Evolutionary conservation across 768 basidiomycete genomes (phyloP).

Genomic region (Phylloporus arenicola): DNA sequence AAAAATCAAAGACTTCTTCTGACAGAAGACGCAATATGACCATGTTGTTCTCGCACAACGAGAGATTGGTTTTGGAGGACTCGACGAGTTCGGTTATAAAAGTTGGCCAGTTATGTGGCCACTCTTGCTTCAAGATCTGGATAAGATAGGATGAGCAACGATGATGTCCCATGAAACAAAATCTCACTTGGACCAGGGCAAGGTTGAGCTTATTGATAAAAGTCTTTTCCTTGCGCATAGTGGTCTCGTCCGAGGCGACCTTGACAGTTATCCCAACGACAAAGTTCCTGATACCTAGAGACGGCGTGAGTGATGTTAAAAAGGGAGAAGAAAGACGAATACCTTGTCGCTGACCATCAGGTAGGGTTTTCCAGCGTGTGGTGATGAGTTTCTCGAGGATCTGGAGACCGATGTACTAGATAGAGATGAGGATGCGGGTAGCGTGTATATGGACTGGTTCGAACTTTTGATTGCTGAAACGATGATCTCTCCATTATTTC

Average conservation of each 20-base stretch:
- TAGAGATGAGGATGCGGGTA: slow-evolving; percentile 12
- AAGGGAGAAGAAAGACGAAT: slow-evolving; percentile 3
- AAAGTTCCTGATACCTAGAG: slow-evolving; percentile 88
- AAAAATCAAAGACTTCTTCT: slow-evolving; percentile 98
- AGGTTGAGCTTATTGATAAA: slow-evolving; percentile 96
- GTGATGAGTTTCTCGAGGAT: slow-evolving; percentile 94
- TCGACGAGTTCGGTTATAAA: slow-evolving; percentile 97
- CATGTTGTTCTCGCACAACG: slow-evolving; percentile 99
- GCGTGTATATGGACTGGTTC: neutral
- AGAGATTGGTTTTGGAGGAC: slow-evolving; percentile 93
- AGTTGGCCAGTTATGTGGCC: slow-evolving; percentile 98
- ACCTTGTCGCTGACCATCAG: slow-evolving; percentile 92
- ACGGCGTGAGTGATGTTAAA: slow-evolving; percentile 9
- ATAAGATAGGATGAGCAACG: slow-evolving; percentile 2
- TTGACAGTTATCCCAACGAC: slow-evolving; percentile 91
- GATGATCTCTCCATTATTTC: slow-evolving; percentile 82
- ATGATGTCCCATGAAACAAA: neutral
- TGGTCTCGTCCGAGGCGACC: slow-evolving; percentile 84
- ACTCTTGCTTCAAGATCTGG: slow-evolving; percentile 98
- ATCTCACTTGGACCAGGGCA: slow-evolving; percentile 82
- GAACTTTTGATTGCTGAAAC: slow-evolving; percentile 83
- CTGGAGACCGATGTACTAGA: slow-evolving; percentile 91
- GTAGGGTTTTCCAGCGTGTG: slow-evolving; percentile 94
- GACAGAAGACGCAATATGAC: slow-evolving; percentile 94
- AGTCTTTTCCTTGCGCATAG: slow-evolving; percentile 88